Conservation (phyloP, 441 rosid species). For the Gossypium schwendimanii region DNA sequence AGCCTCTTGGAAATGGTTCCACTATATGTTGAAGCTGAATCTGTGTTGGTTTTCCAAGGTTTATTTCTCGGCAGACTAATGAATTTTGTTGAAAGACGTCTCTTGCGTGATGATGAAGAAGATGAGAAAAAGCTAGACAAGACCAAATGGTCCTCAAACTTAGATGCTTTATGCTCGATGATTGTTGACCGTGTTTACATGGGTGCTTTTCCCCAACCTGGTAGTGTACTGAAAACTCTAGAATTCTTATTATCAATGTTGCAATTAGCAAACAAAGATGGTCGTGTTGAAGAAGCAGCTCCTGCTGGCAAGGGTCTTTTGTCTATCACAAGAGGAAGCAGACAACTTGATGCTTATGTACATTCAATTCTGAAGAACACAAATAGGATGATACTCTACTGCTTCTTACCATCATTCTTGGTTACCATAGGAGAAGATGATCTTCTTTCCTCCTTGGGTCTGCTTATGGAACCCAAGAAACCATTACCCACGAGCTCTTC, state of each 20-base stretch:
- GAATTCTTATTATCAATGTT: slow-evolving; percentile 96
- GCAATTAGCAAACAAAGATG: slow-evolving; percentile 96
- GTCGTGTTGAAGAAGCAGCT: slow-evolving; percentile 85
- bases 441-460: slow-evolving; percentile 71
- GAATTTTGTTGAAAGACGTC: slow-evolving; percentile 98
- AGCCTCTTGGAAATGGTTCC: slow-evolving; percentile 66
- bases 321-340: slow-evolving; percentile 78
- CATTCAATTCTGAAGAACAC: slow-evolving; percentile 92
- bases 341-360: slow-evolving; percentile 87
- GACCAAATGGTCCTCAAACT: slow-evolving; percentile 85
- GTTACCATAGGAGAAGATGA: slow-evolving; percentile 79
- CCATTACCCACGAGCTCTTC: slow-evolving; percentile 40
- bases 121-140: slow-evolving; percentile 87
- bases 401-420: slow-evolving; percentile 95
- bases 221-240: slow-evolving; percentile 70
- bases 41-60: slow-evolving; percentile 71
- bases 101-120: slow-evolving; percentile 99
- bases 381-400: slow-evolving; percentile 82
- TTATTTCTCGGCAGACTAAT: slow-evolving; percentile 67
- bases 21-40: slow-evolving; percentile 58
- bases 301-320: slow-evolving; percentile 89
- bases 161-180: slow-evolving; percentile 95
- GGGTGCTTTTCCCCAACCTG: slow-evolving; percentile 96
- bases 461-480: slow-evolving; percentile 70
- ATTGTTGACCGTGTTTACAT: slow-evolving; percentile 94